Base-by-base conservation (phyloP, 2,329 filamentous ascomycete species). In the Macrophomina pseudophaseolina region DNA sequence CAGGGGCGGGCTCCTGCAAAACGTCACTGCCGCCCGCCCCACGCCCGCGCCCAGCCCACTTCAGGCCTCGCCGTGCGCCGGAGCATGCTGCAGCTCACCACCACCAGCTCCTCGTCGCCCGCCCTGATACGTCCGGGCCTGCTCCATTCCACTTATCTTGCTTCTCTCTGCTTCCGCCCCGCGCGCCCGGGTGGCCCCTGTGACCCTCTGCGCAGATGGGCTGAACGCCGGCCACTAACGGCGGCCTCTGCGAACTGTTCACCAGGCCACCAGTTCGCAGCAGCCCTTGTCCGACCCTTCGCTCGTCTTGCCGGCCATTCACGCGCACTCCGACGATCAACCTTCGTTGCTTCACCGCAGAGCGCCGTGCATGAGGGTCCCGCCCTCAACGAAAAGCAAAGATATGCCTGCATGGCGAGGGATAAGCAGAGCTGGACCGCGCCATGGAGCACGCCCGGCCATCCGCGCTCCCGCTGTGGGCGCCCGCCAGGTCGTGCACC, bases 51-150 rank as follows among this genome's bases (percentile, higher is more conserved):
- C 28, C 40, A 46, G 40, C 42, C 56, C 40, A 23, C 12, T 54
- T 35, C 52, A 54, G 32, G 52, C 33, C 52, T 54, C 28, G 54
- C 56, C 12, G 28, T 30, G 23, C 49, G 49, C 28, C 40, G 23
- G 23, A 32, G 56, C 23, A 60, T 60, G 56, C 56, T 60, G 56
- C 56, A 60, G 40, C 14, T 60, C 23, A 46, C 40, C 56, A 60
- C 54, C 54, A 56, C 38, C n/a, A 23, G 23, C 38, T 23, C 9
- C 14, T 8, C 38, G 9, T 6, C 56, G 40, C 56, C 35, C 5
- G 42, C 56, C 8, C 30, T 60, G 56, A 60, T 60, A 58, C 54
- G 54, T n/a, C 23, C 54, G 54, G 38, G 12, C 38, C 28, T 35
- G 1, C 38, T 58, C 38, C 40, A 23, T 23, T 40, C 56, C 56